phyloP scores from a whole-genome alignment of 164 flowering plant species.

The Magnolia kwangsiensis region DNA sequence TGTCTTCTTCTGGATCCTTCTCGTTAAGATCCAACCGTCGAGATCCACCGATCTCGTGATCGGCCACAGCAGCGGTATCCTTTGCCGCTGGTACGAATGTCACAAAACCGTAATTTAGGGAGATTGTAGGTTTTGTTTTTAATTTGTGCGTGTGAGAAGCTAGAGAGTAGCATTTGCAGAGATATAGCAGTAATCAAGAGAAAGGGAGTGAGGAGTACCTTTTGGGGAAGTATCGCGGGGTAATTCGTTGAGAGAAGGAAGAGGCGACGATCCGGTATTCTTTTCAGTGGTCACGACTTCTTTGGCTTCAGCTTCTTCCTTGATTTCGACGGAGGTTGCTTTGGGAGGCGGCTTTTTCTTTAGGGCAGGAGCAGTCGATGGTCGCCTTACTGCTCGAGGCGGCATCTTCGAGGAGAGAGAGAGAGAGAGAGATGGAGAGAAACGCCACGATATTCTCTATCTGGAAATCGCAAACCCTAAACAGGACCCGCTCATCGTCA shows the following conservation, averaged over 20 bases:
- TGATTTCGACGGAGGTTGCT: background rate
- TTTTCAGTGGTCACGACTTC: background rate
- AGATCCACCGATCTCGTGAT: background rate
- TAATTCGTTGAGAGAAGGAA: background rate
- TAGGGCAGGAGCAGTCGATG: conserved; percentile 15
- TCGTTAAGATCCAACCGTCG: conserved; percentile 6
- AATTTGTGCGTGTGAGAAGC: too few relatives aligned
- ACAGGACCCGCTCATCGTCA: too few relatives aligned
- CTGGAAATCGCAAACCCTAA: background rate
- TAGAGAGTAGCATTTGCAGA: background rate
- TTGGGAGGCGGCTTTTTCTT: conserved; percentile 22
- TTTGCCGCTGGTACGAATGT: background rate
- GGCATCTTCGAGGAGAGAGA: conserved; percentile 11
- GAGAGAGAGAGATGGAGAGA: background rate
- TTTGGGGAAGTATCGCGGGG: background rate
- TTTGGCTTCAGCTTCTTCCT: conserved; percentile 1
- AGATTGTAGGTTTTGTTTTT: background rate
- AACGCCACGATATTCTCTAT: background rate
- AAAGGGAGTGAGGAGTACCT: conserved; percentile 8
- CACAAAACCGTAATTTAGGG: background rate
- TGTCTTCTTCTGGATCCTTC: background rate
- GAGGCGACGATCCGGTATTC: background rate
- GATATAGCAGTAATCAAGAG: background rate
- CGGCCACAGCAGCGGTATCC: background rate
- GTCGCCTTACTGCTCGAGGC: conserved; percentile 21